phyloP scores from a whole-genome alignment of 768 basidiomycete species.

The Boletus subcaerulescens region DNA sequence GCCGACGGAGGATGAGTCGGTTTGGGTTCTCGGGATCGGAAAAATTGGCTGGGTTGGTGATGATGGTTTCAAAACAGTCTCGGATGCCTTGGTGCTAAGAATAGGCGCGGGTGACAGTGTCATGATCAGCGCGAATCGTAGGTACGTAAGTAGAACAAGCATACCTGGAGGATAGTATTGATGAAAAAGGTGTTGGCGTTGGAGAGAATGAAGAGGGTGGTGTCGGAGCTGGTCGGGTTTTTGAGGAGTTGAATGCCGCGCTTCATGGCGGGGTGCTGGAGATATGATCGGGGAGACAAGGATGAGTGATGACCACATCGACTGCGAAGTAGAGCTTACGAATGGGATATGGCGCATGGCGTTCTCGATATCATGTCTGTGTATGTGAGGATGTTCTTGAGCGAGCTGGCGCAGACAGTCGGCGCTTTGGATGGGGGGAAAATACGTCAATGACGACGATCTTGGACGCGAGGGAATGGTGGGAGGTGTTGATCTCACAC shows the following conservation, averaged over 20 bases:
- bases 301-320: not conserved
- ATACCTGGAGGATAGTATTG: slow-evolving; percentile 79
- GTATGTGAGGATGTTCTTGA: slow-evolving; percentile 58
- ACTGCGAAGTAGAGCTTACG: slow-evolving; percentile 43
- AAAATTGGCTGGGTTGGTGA: slow-evolving; percentile 93
- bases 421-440: slow-evolving; percentile 41
- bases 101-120: not conserved
- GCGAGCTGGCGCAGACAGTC: slow-evolving; percentile 63
- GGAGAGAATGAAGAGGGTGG: slow-evolving; percentile 86
- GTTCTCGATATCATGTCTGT: slow-evolving; percentile 69
- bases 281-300: not conserved
- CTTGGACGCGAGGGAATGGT: not conserved
- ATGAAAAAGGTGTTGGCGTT: slow-evolving; percentile 95
- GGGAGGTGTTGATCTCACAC: slow-evolving; percentile 56
- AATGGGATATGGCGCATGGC: slow-evolving; percentile 84
- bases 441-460: not conserved
- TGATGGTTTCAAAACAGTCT: slow-evolving; percentile 73
- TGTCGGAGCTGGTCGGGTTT: slow-evolving; percentile 49
- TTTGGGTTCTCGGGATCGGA: slow-evolving; percentile 53
- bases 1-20: slow-evolving; percentile 70
- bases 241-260: slow-evolving; percentile 84
- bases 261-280: slow-evolving; percentile 93
- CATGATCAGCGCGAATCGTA: not conserved
- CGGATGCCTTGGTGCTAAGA: slow-evolving; percentile 59
- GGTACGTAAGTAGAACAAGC: not conserved